A percentile compares a stretch with the other conserved stretches of the same genome.
Conservation (phyloP, 2,329 filamentous ascomycete genomes). For the Xylariaceae sp. region DNA sequence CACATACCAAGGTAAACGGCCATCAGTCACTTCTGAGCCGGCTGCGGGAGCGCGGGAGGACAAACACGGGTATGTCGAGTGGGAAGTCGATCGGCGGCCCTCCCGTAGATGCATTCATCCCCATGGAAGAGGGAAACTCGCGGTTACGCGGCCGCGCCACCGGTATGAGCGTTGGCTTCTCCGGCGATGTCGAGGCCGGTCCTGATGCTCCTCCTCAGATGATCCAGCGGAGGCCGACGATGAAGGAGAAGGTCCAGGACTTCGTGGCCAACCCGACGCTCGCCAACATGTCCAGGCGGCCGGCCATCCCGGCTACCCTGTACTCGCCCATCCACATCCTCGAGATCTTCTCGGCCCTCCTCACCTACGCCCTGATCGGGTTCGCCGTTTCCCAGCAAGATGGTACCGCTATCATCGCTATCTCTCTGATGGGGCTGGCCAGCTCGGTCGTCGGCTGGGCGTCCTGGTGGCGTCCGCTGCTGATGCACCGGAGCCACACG, state of each 20-base stretch:
- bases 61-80: slow-evolving; percentile 11
- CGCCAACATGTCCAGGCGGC: slow-evolving; percentile 33
- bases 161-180: slow-evolving; percentile 13
- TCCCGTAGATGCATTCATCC: slow-evolving; percentile 11
- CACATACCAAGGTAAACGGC: slow-evolving; percentile 8
- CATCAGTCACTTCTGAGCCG: slow-evolving; percentile 10
- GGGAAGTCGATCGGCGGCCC: slow-evolving; percentile 14
- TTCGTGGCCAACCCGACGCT: slow-evolving; percentile 39
- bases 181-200: slow-evolving; percentile 25
- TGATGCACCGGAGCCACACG: slow-evolving; percentile 45
- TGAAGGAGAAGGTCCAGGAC: slow-evolving; percentile 38
- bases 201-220: slow-evolving; percentile 14
- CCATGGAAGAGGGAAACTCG: slow-evolving; percentile 11
- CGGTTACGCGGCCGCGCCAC: slow-evolving; percentile 11
- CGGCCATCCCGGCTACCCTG: slow-evolving; percentile 43
- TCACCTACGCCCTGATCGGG: slow-evolving; percentile 44
- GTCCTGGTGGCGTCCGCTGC: slow-evolving; percentile 51
- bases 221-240: slow-evolving; percentile 31
- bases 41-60: slow-evolving; percentile 8
- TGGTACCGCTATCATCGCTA: slow-evolving; percentile 46
- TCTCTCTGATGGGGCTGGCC: slow-evolving; percentile 46
- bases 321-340: slow-evolving; percentile 51
- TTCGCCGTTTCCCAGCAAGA: slow-evolving; percentile 40
- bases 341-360: slow-evolving; percentile 43
- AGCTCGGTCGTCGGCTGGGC: slow-evolving; percentile 52